phyloP scores from a whole-genome alignment of 345 rosid species.

The Melastoma malabathricum region DNA sequence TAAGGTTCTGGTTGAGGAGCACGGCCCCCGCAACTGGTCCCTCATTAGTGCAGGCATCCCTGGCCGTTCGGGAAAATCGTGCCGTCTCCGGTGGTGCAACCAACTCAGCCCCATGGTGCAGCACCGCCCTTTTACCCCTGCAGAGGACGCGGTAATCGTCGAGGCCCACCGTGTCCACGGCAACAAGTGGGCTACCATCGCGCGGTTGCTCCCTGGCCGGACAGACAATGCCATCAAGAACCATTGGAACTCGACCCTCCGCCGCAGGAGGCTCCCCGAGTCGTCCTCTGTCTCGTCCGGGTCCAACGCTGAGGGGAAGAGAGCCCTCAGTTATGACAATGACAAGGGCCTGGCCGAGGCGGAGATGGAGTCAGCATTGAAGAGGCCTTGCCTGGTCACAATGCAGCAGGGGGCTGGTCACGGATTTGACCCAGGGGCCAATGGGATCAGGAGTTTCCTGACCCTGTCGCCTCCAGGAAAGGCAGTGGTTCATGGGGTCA shows the following conservation, averaged over 20 bases:
- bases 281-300: constrained; percentile 14
- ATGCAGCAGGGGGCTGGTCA: constrained; percentile 8
- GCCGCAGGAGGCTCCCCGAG: constrained; percentile 16
- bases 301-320: constrained; percentile 20
- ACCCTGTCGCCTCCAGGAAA: constrained; percentile 5
- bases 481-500: no score
- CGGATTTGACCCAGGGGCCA: not conserved
- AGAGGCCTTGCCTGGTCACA: constrained; percentile 16
- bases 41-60: constrained; percentile 42
- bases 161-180: constrained; percentile 44
- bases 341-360: constrained; percentile 5
- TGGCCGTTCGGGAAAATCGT: constrained; percentile 58
- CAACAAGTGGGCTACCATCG: constrained; percentile 60
- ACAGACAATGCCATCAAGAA: constrained; percentile 61
- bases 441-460: constrained; percentile 25
- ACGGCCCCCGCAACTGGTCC: constrained; percentile 66
- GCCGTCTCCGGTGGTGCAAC: constrained; percentile 61
- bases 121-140: constrained; percentile 49
- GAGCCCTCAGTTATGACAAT: constrained; percentile 4
- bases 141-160: constrained; percentile 38
- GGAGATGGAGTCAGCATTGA: constrained; percentile 15
- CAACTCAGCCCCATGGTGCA: constrained; percentile 56
- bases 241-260: constrained; percentile 57
- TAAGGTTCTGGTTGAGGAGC: constrained; percentile 30
- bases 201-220: constrained; percentile 48